Evolutionary conservation across 805 yeast species (phyloP), one percentile per base, ranked within the genome.

Genomic region (Scheffersomyces ergatensis): DNA sequence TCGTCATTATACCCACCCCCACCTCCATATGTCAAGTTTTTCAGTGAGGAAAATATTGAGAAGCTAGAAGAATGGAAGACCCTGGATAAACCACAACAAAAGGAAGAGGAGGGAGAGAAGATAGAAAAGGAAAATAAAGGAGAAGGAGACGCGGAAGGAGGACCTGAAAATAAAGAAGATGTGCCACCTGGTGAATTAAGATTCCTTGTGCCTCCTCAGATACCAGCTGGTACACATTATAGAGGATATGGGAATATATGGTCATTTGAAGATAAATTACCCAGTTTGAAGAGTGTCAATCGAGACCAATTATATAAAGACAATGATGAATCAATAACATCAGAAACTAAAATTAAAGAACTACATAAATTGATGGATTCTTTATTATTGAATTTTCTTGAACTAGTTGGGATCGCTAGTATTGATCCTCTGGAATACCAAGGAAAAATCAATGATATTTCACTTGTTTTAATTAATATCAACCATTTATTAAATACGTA

Each of bases 1-100:
- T 57, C 96, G 13, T 80, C 96, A 5, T 71, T 92, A 32, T 93
- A 87, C 51, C 99, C 99, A 2, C 95, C 95, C 1, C 98, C 99
- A 2, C 99, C 99, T 7, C 85, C 86, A 7, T 88, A 79, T 55
- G 77, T 80, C 49, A 78, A 80, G 56, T 78, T 74, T 53, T 92
- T 88, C 67, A 87, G 96, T 0, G 55, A 67, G 3, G 86, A 78
- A 44, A 89, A 89, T 54, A 49, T 78, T n/a, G 66, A 60, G 16
- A 73, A 70, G 53, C 64, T 75, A 21, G 57, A 61, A 18, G 49
- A 44, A 25, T 53, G 65, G 59, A 41, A 54, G 18, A 17, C 20
- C 11, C 6, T 13, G 30, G 15, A 15, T 11, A 33, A 19, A 15
- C 21, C 8, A 26, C 26, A 14, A 19, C 19, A 24, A 33, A 19